Percentiles rank a stretch among this genome's conserved stretches.
These are phyloP conservation scores for Aspergillus diversus DNA, from an alignment of 495 filamentous ascomycete species.

Conservation along the genomic window DNA sequence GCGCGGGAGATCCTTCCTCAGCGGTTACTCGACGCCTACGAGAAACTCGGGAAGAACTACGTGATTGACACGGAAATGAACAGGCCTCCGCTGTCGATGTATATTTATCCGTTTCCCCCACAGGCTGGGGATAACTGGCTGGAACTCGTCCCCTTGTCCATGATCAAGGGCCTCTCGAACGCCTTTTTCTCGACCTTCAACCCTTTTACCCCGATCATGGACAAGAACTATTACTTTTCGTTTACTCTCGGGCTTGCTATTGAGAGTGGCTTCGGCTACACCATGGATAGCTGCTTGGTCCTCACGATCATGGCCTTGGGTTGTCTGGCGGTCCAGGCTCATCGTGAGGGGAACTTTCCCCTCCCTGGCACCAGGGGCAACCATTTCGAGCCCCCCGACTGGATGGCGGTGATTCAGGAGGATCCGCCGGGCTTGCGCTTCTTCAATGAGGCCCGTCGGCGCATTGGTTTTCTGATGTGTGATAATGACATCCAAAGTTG, in stretches of 20 bases:
- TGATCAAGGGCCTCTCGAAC: constrained; percentile 50
- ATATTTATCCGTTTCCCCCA: constrained; percentile 43
- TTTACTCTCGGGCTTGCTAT: constrained; percentile 49
- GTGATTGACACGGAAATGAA: constrained; percentile 50
- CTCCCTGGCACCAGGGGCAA: constrained; percentile 38
- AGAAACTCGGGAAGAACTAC: constrained; percentile 49
- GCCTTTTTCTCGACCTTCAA: constrained; percentile 51
- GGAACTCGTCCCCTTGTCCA: constrained; percentile 41
- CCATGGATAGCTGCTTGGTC: constrained; percentile 49
- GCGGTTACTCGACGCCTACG: constrained; percentile 39
- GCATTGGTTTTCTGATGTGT: constrained; percentile 53
- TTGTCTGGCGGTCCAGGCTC: constrained; percentile 46
- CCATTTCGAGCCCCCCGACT: constrained; percentile 48
- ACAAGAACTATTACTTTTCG: constrained; percentile 50
- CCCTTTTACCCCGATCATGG: constrained; percentile 52
- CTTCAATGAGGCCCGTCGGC: constrained; percentile 51
- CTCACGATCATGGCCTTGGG: constrained; percentile 51
- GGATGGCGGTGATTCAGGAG: constrained; percentile 48
- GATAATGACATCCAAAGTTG: constrained; percentile 52
- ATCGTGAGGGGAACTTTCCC: constrained; percentile 50
- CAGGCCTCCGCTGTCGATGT: constrained; percentile 44
- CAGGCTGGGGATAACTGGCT: constrained; percentile 47
- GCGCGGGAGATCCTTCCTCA: constrained; percentile 41
- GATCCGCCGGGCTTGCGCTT: constrained; percentile 47
- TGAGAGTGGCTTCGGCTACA: constrained; percentile 48